Base-by-base conservation (phyloP, 306 rosid species). In the Pyrus betulifolia region DNA sequence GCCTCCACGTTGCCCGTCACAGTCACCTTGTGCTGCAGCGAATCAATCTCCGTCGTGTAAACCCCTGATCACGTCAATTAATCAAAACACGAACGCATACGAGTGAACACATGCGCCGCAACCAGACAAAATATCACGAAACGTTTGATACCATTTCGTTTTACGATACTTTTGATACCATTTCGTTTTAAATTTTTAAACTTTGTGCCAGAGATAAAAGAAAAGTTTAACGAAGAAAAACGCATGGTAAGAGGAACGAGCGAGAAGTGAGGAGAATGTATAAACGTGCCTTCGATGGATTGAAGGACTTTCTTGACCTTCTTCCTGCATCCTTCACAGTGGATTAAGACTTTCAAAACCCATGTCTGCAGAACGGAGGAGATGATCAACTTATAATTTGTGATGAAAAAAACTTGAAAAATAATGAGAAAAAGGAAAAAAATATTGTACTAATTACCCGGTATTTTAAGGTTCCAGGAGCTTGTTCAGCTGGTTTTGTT, bases 301-400 rank as follows among this genome's bases (percentile, higher is more conserved):
- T 88, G 90, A 70, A 94, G 97, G 82, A 94, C 79, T 90, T 89
- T 92, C 90, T 86, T 91, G 78, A 91, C 94, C 74, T 90, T 94
- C 86, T 71, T 90, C 78, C 84, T 90, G 86, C 98, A 94, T 67
- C 96, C 98, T 64, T 88, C 97, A 51, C 98, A 94, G 85, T 94
- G 98, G 82, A 94, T 90, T 8, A 90, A 87, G 78, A 94, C 98
- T 84, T 71, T 94, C 84, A 94, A 78, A 49, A 85, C 88, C 98
- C 96, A 91, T 38, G 88, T 94, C 98, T 91, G 86, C 0, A 60
- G 45, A 76, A 77, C 51, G 54, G 62, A 67, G 19, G 21, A 59
- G 78, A 74, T 27, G 60, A 73, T 60, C 58, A 25, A 5, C 40
- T 18, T 4, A 30, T 58, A 3, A 9, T 4, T 58, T 58, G 62